A percentile compares a stretch with the other conserved stretches of the same genome.
Conservation (phyloP, 139 green algal genomes). For the Chlamydomonas asymmetrica region DNA sequence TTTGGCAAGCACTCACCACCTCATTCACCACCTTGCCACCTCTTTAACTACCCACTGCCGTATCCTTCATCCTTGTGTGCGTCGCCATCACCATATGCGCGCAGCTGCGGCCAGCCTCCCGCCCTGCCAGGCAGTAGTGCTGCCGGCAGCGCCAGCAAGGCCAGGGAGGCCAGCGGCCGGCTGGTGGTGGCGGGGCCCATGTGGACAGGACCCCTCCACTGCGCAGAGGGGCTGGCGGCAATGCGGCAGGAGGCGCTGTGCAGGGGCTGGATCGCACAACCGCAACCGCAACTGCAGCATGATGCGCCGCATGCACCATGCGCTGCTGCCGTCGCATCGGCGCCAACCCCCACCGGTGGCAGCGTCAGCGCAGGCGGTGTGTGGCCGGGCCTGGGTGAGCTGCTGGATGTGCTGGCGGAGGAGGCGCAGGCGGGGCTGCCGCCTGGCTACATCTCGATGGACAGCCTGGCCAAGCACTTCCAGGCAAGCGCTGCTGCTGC, state of each 20-base stretch:
- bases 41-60: too few species aligned
- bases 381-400: slow-evolving; percentile 23
- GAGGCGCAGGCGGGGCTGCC: slow-evolving; percentile 40
- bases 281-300: too few species aligned
- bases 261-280: slow-evolving; percentile 40
- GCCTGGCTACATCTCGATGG: slow-evolving; percentile 39
- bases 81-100: too few species aligned
- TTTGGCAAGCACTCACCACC: too few species aligned
- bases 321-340: too few species aligned
- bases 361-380: background rate
- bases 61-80: too few species aligned
- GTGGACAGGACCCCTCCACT: slow-evolving; percentile 60
- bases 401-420: slow-evolving; percentile 41
- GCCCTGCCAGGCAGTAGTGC: too few species aligned
- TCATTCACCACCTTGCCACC: too few species aligned
- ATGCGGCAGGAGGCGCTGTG: slow-evolving; percentile 36
- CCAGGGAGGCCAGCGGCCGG: background rate
- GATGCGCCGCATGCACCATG: too few species aligned
- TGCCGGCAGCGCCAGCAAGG: too few species aligned
- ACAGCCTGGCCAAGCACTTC: slow-evolving; percentile 14
- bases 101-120: too few species aligned
- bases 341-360: background rate
- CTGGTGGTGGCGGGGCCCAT: slow-evolving; percentile 50
- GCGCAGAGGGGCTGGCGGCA: slow-evolving; percentile 31
- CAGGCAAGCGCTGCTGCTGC: too few species aligned